Base-by-base conservation (phyloP, 2,329 filamentous ascomycete genomes). In the Penicillium vulpinum region DNA sequence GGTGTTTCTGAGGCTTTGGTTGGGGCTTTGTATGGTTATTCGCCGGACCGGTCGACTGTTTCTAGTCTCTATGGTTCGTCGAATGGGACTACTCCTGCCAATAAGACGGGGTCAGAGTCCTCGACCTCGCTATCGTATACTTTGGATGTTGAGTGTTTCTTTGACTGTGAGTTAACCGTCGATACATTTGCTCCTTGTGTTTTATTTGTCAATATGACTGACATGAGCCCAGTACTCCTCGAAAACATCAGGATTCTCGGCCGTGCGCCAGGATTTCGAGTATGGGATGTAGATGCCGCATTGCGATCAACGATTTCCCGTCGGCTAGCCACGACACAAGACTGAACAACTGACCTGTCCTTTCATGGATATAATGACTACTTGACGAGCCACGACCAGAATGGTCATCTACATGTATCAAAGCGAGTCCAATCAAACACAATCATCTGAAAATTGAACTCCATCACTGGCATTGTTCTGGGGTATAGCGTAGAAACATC, bases 211-310 rank as follows among this genome's bases (percentile, higher is more conserved):
- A 31, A 45, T 11, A 38, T 33, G n/a, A 44, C 39, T 61, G 11
- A 45, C 18, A 26, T 18, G 8, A 26, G 5, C 2, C 7, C 33
- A 68, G 68, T 63, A 16, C 64, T 74, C 35, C 56, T 68, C 3
- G 50, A 60, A 16, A 65, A 65, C n/a, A 51, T 66, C 35, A 62
- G 69, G n/a, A 68, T 72, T 43, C 64, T 74, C 4, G 71, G 71
- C 21, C 67, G 72, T 15, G 71, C 73, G 3, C 72, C 72, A 8
- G 73, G 73, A 1, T 73, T 72, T 52, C 62, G 68, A n/a, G 58
- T 67, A 26, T 59, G 58, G 15, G 64, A 71, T 47, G 69, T 75
- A 5, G 72, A 75, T 41, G 56, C 66, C 24, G 71, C 73, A 5
- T 58, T 75, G 7, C 53, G 60, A 48, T 39, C 55, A 4, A 43